Evolutionary conservation across 2,329 filamentous ascomycete species (phyloP), one percentile per base, ranked within the genome.

Genomic region (Cercospora sp.): DNA sequence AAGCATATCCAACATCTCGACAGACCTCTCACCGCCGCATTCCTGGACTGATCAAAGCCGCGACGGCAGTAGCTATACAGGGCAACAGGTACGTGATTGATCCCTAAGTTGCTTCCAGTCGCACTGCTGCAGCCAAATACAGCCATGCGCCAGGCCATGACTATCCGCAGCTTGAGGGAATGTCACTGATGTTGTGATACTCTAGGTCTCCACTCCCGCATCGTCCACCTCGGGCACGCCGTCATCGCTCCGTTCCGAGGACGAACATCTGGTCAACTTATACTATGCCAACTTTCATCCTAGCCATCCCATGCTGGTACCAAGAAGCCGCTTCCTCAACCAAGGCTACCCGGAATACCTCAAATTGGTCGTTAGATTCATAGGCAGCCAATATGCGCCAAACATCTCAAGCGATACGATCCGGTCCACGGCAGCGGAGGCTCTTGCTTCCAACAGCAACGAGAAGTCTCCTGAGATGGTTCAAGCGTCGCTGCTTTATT

Each of bases 401-500:
- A 62, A 64, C 31, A 67, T 71, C 45, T 66, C 63, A 18, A 71
- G 69, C 30, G 81, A 83, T 26, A 75, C 79, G 33, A 83, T 84
- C 70, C 60, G 63, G 58, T 55, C 62, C 33, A 9, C 81, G 81
- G 23, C 86, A 87, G 55, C 83, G 87, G 53, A 87, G 89, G 66
- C 89, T 90, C 42, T 75, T 30, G 66, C 66, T 20, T 65, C 60
- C n/a, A 30, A 33, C 18, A 58, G 63, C 31, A 30, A 67, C 23
- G 71, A 74, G 12, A 67, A 65, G 16, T 65, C 62, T 8, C 77
- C 76, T 0, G 92, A 88, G 75, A 68, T 89, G 3, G 88, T 96
- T 0, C 94, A 97, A 80, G 89, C 92, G 3, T 84, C 95, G 76
- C 80, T 96, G 55, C 83, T 97, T 3, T 86, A 93, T 64, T 85